Conservation (phyloP, 352 stramenopile genomes). For the Phytophthora megakarya region DNA sequence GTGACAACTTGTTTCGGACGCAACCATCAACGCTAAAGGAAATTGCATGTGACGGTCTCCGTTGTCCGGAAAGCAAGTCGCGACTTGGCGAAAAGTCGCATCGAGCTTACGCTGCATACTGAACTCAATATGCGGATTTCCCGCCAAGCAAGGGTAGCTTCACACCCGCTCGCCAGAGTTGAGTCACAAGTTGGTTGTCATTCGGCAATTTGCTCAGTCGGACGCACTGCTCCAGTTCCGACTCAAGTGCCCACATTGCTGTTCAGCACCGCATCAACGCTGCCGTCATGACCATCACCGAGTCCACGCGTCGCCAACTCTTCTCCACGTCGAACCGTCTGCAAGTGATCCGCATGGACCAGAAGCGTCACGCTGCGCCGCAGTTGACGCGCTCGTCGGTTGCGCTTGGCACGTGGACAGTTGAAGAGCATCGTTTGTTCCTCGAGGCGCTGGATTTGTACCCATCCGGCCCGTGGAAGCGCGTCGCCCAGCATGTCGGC, state of each 20-base stretch:
- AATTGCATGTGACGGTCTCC: background rate
- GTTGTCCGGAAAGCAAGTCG: constrained; percentile 19
- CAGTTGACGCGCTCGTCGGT: background rate
- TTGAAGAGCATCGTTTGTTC: constrained; percentile 33
- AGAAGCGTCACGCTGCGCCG: constrained; percentile 25
- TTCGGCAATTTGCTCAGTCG: constrained; percentile 33
- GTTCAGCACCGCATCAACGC: background rate
- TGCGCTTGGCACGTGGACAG: constrained; percentile 30
- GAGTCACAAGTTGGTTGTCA: constrained; percentile 20
- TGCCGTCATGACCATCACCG: constrained; percentile 31
- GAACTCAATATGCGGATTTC: constrained; percentile 15
- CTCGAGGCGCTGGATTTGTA: constrained; percentile 40
- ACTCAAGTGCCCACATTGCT: constrained; percentile 8
- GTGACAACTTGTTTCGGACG: constrained; percentile 20
- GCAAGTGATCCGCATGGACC: constrained; percentile 33
- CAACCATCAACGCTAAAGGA: background rate
- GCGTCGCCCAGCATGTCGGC: constrained; percentile 39
- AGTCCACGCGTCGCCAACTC: constrained; percentile 24
- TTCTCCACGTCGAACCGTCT: constrained; percentile 19
- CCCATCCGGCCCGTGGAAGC: constrained; percentile 55
- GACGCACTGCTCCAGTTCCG: constrained; percentile 21
- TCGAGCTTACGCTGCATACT: constrained; percentile 5
- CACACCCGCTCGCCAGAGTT: constrained; percentile 17
- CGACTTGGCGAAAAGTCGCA: constrained; percentile 7
- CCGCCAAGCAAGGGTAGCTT: constrained; percentile 19